These are phyloP conservation scores for Colletotrichum tropicicola DNA, from an alignment of 2,329 filamentous ascomycete species.

Conservation along the genomic window DNA sequence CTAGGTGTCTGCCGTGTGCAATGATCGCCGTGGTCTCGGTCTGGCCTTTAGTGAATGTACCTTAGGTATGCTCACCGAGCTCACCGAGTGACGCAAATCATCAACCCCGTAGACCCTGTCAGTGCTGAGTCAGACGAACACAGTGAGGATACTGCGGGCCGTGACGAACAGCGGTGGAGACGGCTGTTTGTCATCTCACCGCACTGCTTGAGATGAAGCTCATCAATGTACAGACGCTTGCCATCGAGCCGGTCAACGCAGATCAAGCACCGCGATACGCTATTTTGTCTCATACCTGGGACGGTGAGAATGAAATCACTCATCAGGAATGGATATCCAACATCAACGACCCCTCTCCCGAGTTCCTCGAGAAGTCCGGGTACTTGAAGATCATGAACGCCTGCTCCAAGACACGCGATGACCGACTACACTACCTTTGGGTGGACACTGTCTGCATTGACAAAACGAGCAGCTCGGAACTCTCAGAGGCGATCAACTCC, in stretches of 20 bases:
- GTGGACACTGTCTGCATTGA: constrained; percentile 44
- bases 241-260: constrained; percentile 35
- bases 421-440: constrained; percentile 36
- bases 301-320: constrained; percentile 37
- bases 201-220: constrained; percentile 36
- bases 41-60: no score
- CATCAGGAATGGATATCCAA: constrained; percentile 34
- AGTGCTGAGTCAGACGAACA: not conserved
- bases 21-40: no score
- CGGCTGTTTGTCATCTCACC: not conserved
- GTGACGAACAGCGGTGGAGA: not conserved
- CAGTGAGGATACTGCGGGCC: no score
- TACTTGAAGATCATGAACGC: constrained; percentile 19
- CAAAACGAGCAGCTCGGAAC: constrained; percentile 41
- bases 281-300: constrained; percentile 48
- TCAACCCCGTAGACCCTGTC: no score
- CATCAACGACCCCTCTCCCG: not conserved
- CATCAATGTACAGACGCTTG: constrained; percentile 34
- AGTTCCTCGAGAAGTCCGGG: constrained; percentile 4
- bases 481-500: constrained; percentile 34
- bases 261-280: constrained; percentile 36
- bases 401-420: constrained; percentile 9
- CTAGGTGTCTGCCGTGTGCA: no score
- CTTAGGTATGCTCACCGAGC: no score
- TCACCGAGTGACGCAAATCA: no score